Percentiles rank a stretch among this genome's conserved stretches.
phyloP scores from a whole-genome alignment of 2,329 filamentous ascomycete species.

The Talaromyces pinophilus region DNA sequence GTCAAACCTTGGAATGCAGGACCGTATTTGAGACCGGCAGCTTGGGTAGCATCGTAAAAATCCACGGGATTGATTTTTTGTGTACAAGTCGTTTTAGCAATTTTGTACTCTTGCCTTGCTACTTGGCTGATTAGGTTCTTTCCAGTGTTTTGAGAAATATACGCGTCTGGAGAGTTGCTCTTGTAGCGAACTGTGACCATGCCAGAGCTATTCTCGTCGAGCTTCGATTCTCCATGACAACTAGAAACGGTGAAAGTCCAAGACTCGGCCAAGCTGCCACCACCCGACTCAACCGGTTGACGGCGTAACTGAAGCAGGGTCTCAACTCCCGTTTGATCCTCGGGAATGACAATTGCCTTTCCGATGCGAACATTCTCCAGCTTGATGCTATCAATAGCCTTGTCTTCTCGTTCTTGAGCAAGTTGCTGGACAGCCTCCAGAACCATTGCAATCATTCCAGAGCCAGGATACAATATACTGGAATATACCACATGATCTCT shows the following conservation, averaged over 20 bases:
- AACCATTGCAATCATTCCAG: slow-evolving; percentile 34
- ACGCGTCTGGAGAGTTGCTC: neutral
- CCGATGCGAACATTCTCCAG: slow-evolving; percentile 31
- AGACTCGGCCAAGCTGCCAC: neutral
- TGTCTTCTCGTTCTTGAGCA: slow-evolving; percentile 3
- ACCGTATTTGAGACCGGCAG: slow-evolving; percentile 12
- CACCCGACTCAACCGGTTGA: neutral
- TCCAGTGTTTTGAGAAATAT: neutral
- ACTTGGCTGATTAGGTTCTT: neutral
- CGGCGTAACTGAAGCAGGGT: neutral
- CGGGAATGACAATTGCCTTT: slow-evolving; percentile 33
- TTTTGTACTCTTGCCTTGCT: neutral
- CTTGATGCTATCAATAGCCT: slow-evolving; percentile 23
- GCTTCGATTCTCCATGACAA: neutral
- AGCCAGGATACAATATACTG: slow-evolving; percentile 31
- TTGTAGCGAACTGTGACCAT: slow-evolving; percentile 4
- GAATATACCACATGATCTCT: slow-evolving; percentile 30
- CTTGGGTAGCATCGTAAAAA: slow-evolving; percentile 6
- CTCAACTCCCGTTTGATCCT: slow-evolving; percentile 25
- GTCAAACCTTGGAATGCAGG: slow-evolving; percentile 9
- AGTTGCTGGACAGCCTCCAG: slow-evolving; percentile 33
- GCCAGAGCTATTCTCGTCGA: slow-evolving; percentile 10
- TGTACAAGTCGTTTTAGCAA: neutral
- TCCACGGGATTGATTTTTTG: neutral
- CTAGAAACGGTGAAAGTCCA: slow-evolving; percentile 6